phyloP scores from a whole-genome alignment of 140 eudicot genomes.

The Ambrosia hybrid region DNA sequence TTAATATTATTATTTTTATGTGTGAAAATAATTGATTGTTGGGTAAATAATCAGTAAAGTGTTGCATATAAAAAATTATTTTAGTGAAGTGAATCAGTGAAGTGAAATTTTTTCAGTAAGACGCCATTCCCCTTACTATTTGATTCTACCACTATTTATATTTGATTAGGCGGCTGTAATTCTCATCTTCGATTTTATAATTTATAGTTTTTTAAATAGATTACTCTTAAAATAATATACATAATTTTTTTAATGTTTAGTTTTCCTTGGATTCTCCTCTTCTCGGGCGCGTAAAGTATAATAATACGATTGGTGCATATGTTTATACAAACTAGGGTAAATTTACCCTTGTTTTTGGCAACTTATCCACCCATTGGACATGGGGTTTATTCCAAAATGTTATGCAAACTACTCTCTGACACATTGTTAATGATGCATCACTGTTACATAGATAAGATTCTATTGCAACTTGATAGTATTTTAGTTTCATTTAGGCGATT shows the following conservation, averaged over 20 bases:
- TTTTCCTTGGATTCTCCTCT: constrained; percentile 26
- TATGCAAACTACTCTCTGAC: constrained; percentile 24
- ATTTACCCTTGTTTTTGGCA: constrained; percentile 16
- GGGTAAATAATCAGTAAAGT: too few species aligned
- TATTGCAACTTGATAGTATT: not conserved
- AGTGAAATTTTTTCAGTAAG: too few species aligned
- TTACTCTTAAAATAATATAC: not conserved
- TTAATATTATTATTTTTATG: too few species aligned
- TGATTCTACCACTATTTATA: too few species aligned
- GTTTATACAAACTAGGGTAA: not conserved
- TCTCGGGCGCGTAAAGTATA: constrained; percentile 13
- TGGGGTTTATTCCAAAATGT: constrained; percentile 32
- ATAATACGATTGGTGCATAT: constrained; percentile 5
- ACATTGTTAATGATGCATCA: constrained; percentile 28
- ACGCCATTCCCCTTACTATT: too few species aligned
- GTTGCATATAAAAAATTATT: too few species aligned
- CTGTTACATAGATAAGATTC: constrained; percentile 32
- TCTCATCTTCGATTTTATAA: too few species aligned
- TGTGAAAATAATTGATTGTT: too few species aligned
- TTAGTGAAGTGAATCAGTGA: too few species aligned
- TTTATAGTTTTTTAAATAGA: not conserved
- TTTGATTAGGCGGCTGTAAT: too few species aligned
- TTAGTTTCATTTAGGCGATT: not conserved
- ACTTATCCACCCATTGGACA: constrained; percentile 29
- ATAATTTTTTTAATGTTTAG: not conserved